Conservation (phyloP, 2,329 filamentous ascomycete species). For the Xylariales sp. region DNA sequence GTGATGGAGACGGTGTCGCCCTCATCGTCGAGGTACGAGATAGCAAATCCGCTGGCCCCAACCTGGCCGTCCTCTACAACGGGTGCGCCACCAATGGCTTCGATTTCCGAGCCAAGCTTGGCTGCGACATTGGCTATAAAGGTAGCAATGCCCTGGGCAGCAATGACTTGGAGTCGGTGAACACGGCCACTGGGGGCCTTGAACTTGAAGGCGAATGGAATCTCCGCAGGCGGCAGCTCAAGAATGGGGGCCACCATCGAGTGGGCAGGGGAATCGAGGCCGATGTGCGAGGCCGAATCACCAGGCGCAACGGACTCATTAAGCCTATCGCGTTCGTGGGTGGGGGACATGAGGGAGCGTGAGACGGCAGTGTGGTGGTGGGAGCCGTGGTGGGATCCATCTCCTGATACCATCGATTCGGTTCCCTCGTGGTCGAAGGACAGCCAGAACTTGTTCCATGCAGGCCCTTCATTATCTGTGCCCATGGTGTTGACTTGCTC, state of each 20-base stretch:
- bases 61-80: conserved; percentile 75
- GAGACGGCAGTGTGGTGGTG: conserved; percentile 63
- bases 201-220: conserved; percentile 97
- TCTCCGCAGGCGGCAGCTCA: conserved; percentile 60
- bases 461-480: conserved; percentile 87
- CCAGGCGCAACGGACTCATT: conserved; percentile 83
- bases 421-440: conserved; percentile 93
- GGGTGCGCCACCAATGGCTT: conserved; percentile 77
- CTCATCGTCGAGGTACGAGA: conserved; percentile 96
- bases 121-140: conserved; percentile 73
- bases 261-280: conserved; percentile 70
- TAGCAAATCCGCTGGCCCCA: conserved; percentile 73
- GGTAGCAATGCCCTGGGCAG: conserved; percentile 73
- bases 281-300: conserved; percentile 91
- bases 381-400: conserved; percentile 75
- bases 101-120: conserved; percentile 82
- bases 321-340: conserved; percentile 63
- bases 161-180: conserved; percentile 81
- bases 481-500: conserved; percentile 98
- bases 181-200: conserved; percentile 94
- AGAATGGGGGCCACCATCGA: conserved; percentile 49
- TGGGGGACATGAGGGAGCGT: conserved; percentile 79
- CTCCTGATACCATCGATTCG: conserved; percentile 93
- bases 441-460: conserved; percentile 99
- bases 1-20: conserved; percentile 97